Conservation (phyloP, 1,284 basidiomycete genomes). For the Testicularia cyperi region DNA sequence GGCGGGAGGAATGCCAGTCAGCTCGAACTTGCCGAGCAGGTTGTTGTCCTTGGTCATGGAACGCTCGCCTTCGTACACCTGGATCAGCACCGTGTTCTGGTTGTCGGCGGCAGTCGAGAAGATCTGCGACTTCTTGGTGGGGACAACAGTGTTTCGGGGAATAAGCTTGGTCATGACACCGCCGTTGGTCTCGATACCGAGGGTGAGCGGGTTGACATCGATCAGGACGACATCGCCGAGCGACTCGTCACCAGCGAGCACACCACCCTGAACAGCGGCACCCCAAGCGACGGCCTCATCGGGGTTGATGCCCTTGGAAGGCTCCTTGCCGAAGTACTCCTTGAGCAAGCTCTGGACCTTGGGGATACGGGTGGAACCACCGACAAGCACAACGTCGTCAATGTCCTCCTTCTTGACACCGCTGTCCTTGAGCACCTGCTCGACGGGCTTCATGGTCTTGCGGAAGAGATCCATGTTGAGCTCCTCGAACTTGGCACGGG, state of each 20-base stretch:
- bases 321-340: slow-evolving; percentile 91
- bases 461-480: slow-evolving; percentile 98
- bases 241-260: slow-evolving; percentile 83
- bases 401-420: slow-evolving; percentile 96
- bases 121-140: slow-evolving; percentile 96
- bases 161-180: slow-evolving; percentile 98
- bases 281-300: slow-evolving; percentile 78
- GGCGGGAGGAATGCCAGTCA: slow-evolving; percentile 94
- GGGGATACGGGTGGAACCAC: slow-evolving; percentile 98
- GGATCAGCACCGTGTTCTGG: slow-evolving; percentile 65
- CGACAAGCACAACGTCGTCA: slow-evolving; percentile 93
- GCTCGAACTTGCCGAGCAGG: slow-evolving; percentile 97
- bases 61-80: slow-evolving; percentile 90
- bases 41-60: slow-evolving; percentile 97
- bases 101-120: slow-evolving; percentile 72
- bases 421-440: slow-evolving; percentile 97
- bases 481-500: slow-evolving; percentile 95
- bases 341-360: slow-evolving; percentile 90
- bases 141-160: slow-evolving; percentile 93
- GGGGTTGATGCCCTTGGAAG: slow-evolving; percentile 89
- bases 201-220: slow-evolving; percentile 88
- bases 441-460: slow-evolving; percentile 98
- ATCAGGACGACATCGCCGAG: slow-evolving; percentile 83
- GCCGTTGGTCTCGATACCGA: slow-evolving; percentile 97
- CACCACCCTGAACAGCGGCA: slow-evolving; percentile 96